Base-by-base conservation (phyloP, 1,284 basidiomycete species). In the Termitomyces sp. region DNA sequence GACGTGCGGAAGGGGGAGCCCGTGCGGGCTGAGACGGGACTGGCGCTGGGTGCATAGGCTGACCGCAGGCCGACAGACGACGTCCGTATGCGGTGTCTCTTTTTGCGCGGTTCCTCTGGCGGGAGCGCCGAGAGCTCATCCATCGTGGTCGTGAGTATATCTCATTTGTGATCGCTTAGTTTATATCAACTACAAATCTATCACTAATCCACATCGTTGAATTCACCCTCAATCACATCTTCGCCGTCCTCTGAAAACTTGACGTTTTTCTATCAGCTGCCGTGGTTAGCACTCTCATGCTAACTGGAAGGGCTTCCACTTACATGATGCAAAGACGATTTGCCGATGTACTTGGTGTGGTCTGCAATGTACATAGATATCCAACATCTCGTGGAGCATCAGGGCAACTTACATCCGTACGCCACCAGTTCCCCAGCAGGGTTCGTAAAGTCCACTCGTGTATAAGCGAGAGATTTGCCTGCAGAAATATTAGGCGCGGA, bases 291-390 rank as follows among this genome's bases (percentile, higher is more conserved):
- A 36, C 34, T 51, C 33, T 51, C 45, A 33, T 54, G 4, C 40
- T 13, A 33, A 1, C 31, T 7, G 9, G 48, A 48, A 10, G 10
- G 31, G 2, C 42, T 50, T 44, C 24, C 12, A 44, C 79, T 66
- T 58, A 89, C 87, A 58, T 76, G 70, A 63, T 90, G 83, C 3
- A 74, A 75, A 13, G 80, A 77, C 5, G 88, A 90, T 67, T 82
- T 89, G 13, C 88, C 90, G 56, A 95, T 78, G 62, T 91, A 94
- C 69, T 96, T 95, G 6, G 92, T 95, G 65, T 95, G 92, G 60
- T 84, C 89, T 91, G 58, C 5, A 36, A 41, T 5, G 42, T 28
- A 3, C 13, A 34, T 50, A 13, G n/a, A 36, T 13, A 3, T n/a
- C 21, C 12, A 34, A 13, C 10, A 30, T 43, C 34, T 19, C 33